Percentiles rank a stretch among this genome's conserved stretches.
Evolutionary conservation across 73 alveolate genomes (phyloP).

Genomic region (Paramecium biaurelia): DNA sequence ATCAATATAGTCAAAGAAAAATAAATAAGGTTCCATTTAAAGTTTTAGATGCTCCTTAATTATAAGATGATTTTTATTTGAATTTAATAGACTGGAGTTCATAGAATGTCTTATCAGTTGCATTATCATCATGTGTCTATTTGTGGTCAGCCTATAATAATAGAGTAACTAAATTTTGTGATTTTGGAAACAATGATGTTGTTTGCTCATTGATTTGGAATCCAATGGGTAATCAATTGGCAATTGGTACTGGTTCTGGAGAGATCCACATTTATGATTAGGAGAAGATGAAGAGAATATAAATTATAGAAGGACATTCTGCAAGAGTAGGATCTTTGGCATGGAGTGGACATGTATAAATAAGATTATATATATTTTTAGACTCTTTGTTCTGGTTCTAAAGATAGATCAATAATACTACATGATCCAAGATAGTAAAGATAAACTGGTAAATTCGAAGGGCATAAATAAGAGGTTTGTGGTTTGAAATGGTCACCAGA

Average conservation of each 20-base stretch:
- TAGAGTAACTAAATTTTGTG: slow-evolving; percentile 70
- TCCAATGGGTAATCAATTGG: slow-evolving; percentile 64
- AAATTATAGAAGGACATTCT: slow-evolving; percentile 87
- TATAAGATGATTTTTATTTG: slow-evolving; percentile 97
- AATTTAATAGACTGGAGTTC: slow-evolving; percentile 97
- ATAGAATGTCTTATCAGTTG: slow-evolving; percentile 88
- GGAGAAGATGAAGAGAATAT: slow-evolving; percentile 67
- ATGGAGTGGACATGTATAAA: slow-evolving; percentile 73
- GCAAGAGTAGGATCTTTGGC: slow-evolving; percentile 97
- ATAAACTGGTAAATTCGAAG: slow-evolving; percentile 50
- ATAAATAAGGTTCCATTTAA: slow-evolving; percentile 98
- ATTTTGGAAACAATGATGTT: slow-evolving; percentile 45
- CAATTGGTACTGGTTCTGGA: slow-evolving; percentile 69
- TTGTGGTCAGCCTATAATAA: slow-evolving; percentile 77
- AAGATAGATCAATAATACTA: slow-evolving; percentile 49
- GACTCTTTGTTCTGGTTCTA: slow-evolving; percentile 56
- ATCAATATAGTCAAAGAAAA: slow-evolving; percentile 66
- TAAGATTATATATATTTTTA: neutral
- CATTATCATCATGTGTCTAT: slow-evolving; percentile 81
- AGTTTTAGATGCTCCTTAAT: slow-evolving; percentile 99
- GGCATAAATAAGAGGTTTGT: slow-evolving; percentile 93
- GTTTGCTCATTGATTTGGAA: slow-evolving; percentile 68
- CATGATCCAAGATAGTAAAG: slow-evolving; percentile 52
- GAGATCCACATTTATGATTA: slow-evolving; percentile 86
- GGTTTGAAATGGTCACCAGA: slow-evolving; percentile 95